Base-by-base conservation (phyloP, 2,329 filamentous ascomycete species). In the Verticillium klebahnii region DNA sequence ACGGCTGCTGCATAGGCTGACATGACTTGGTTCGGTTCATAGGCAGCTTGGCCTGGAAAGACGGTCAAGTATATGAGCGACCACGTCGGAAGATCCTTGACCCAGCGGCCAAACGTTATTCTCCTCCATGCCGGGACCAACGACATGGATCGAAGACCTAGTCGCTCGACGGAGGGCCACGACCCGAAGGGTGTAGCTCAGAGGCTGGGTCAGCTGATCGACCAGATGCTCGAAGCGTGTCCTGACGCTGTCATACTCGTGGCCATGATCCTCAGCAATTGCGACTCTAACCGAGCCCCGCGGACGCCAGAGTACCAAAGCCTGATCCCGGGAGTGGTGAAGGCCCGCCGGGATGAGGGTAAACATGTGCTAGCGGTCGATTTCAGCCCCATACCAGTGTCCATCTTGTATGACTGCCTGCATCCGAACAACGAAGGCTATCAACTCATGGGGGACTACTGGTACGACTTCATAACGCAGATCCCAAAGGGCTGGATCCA, bases 31-130 rank as follows among this genome's bases (percentile, higher is more conserved):
- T 32, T 23, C 19, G 3, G 12, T 19, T 17, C 11, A 4, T 32
- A 74, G 74, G 74, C 71, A 6, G 74, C 70, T 25, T 76, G 74
- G 74, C 67, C 68, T 11, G 73, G 74, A 8, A 74, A 73, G 59
- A 76, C 73, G 1, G 74, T 75, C 19, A 61, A 73, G 52, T 74
- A 67, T 58, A 75, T 76, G 9, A 56, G 62, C n/a, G 66, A 75
- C 4, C 63, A 74, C n/a, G 61, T 74, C 31, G 66, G 60, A 1
- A 62, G 68, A 14, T 75, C 74, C 1, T 65, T 76, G 17, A 59
- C 65, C 15, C 72, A 75, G 55, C 64, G 65, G 12, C 74, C 74
- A 0, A 76, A 75, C 55, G 61, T 76, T 34, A 66, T 76, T 25
- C 69, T 76, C 8, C 60, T 76, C 2, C 69, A 71, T 23, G 73